Evolutionary conservation across 805 yeast genomes (phyloP).

Genomic region (Groenewaldozyma tartarivorans): DNA sequence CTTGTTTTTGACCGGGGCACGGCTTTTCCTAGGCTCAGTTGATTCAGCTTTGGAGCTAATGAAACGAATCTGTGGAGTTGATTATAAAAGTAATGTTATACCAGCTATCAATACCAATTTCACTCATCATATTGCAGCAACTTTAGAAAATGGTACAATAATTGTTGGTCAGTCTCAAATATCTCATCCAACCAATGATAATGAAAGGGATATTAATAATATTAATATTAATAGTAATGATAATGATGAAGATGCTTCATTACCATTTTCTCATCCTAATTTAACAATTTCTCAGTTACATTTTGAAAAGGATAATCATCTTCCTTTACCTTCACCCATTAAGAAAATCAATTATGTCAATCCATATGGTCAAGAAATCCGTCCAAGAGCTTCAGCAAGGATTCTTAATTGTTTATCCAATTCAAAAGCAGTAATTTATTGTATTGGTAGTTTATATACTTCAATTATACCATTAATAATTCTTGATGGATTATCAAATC

Average conservation of each 20-base stretch:
- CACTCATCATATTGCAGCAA: conserved; percentile 78
- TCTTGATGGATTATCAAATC: conserved; percentile 61
- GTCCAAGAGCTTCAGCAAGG: conserved; percentile 60
- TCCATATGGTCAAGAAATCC: conserved; percentile 79
- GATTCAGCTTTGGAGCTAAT: conserved; percentile 77
- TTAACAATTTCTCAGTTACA: conserved; percentile 64
- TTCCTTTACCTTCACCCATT: conserved; percentile 67
- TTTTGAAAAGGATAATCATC: conserved; percentile 40
- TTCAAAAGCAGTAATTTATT: conserved; percentile 54
- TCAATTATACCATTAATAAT: conserved; percentile 66
- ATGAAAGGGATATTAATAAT: background rate
- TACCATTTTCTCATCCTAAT: conserved; percentile 72
- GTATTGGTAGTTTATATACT: conserved; percentile 86
- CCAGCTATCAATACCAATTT: conserved; percentile 82
- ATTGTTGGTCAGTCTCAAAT: conserved; percentile 91
- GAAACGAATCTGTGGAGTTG: conserved; percentile 51
- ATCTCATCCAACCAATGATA: conserved; percentile 56
- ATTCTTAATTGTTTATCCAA: conserved; percentile 31
- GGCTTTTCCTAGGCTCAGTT: conserved; percentile 73
- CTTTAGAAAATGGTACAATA: conserved; percentile 54
- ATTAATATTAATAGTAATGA: background rate
- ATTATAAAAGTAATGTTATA: conserved; percentile 44
- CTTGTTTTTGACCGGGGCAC: conserved; percentile 68
- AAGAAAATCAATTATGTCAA: conserved; percentile 68
- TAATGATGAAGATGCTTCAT: conserved; percentile 44